phyloP scores from a whole-genome alignment of 768 basidiomycete species.

The Suillus luteus region DNA sequence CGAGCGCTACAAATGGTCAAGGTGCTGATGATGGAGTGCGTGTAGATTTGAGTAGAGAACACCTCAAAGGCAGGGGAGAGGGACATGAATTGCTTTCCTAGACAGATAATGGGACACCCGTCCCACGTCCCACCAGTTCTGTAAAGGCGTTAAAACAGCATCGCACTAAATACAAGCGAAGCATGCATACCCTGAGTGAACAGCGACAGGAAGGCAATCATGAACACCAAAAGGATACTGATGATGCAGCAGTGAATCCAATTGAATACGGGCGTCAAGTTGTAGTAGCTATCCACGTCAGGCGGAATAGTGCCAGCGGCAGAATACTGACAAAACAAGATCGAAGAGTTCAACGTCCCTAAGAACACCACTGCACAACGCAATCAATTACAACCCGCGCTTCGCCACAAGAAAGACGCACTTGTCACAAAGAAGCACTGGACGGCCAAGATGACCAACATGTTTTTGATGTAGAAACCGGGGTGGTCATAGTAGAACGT shows the following conservation, averaged over 20 bases:
- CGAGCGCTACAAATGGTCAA: slow-evolving; percentile 97
- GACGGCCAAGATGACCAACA: slow-evolving; percentile 95
- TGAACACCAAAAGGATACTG: slow-evolving; percentile 97
- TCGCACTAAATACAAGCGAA: not conserved
- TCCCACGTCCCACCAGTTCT: slow-evolving; percentile 97
- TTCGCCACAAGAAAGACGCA: slow-evolving; percentile 42
- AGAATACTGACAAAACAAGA: slow-evolving; percentile 81
- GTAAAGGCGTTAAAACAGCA: slow-evolving; percentile 21
- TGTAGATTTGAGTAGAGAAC: slow-evolving; percentile 97
- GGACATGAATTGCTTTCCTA: slow-evolving; percentile 93
- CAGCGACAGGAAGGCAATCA: slow-evolving; percentile 93
- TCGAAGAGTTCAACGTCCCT: slow-evolving; percentile 84
- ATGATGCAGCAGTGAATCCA: slow-evolving; percentile 98
- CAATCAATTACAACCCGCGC: slow-evolving; percentile 19
- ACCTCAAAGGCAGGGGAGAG: slow-evolving; percentile 96
- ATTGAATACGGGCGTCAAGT: slow-evolving; percentile 87
- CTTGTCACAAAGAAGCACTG: slow-evolving; percentile 93
- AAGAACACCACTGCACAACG: slow-evolving; percentile 80
- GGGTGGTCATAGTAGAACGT: slow-evolving; percentile 99
- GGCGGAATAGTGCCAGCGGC: slow-evolving; percentile 69
- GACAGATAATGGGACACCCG: slow-evolving; percentile 88
- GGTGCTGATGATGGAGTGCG: slow-evolving; percentile 96
- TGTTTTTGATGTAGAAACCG: slow-evolving; percentile 99
- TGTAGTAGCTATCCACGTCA: slow-evolving; percentile 89
- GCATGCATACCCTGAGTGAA: slow-evolving; percentile 83